Conservation (phyloP, 176 grass and related monocot species). For the Carex pumila region DNA sequence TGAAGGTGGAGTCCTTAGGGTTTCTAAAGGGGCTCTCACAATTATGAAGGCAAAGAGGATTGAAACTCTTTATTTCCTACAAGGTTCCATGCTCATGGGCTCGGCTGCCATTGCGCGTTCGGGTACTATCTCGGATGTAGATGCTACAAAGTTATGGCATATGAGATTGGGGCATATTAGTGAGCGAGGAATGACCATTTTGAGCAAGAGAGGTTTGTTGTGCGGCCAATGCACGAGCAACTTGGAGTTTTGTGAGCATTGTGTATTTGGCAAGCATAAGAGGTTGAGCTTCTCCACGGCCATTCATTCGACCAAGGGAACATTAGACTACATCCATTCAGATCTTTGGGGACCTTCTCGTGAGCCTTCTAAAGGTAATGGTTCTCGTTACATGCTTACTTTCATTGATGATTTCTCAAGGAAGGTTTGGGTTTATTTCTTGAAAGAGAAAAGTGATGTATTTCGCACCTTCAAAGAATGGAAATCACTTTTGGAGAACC, state of each 20-base stretch:
- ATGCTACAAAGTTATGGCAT: no score
- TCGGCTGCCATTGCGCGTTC: not conserved
- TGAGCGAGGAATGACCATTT: no score
- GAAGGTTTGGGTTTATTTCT: not conserved
- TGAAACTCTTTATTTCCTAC: not conserved
- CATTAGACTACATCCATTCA: not conserved
- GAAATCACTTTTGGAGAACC: not conserved
- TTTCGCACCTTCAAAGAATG: not conserved
- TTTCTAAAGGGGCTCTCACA: not conserved
- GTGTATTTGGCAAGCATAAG: no score
- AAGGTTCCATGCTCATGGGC: not conserved
- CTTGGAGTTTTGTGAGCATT: no score
- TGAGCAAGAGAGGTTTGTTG: no score
- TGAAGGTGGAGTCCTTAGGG: not conserved
- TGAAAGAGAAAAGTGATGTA: not conserved
- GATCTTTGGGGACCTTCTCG: no score
- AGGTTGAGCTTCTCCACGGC: no score
- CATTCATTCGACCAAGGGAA: no score
- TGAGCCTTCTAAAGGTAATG: no score
- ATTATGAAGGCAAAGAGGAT: not conserved
- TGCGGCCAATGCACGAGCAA: no score
- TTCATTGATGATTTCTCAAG: not conserved
- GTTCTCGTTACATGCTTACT: no score
- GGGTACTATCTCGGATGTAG: not conserved
- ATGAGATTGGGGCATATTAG: no score